phyloP scores from a whole-genome alignment of 129 eudicot species.

The Arctium lappa region DNA sequence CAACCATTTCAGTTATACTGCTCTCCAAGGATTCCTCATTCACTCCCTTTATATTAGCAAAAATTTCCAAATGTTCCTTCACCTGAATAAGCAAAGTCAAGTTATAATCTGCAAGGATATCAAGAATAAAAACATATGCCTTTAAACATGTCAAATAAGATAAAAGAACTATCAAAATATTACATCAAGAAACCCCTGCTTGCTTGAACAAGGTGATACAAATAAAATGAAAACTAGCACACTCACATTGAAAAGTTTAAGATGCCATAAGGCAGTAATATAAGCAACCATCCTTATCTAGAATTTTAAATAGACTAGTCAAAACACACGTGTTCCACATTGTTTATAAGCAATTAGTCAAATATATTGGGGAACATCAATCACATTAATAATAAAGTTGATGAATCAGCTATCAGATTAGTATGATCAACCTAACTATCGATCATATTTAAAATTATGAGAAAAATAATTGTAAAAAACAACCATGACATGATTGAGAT shows the following conservation, averaged over 20 bases:
- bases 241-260: not conserved
- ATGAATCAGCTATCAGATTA: not conserved
- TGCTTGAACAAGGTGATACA: not conserved
- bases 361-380: not conserved
- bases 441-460: not conserved
- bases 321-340: not conserved
- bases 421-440: not conserved
- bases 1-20: conserved; percentile 80
- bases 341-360: not conserved
- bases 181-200: not conserved
- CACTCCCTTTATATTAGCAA: conserved; percentile 88
- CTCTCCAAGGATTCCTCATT: conserved; percentile 61
- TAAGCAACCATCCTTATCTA: not conserved
- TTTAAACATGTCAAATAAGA: conserved; percentile 10
- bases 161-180: not conserved
- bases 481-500: not conserved
- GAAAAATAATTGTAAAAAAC: not conserved
- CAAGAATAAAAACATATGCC: not conserved
- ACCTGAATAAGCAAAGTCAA: conserved; percentile 51
- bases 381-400: not conserved
- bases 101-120: conserved; percentile 17
- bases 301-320: not conserved
- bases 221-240: not conserved
- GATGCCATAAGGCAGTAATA: not conserved
- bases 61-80: conserved; percentile 96